Percentiles rank a stretch among this genome's conserved stretches.
Evolutionary conservation across 257 asterid species (phyloP).

Genomic region (Forsythia suspensa): DNA sequence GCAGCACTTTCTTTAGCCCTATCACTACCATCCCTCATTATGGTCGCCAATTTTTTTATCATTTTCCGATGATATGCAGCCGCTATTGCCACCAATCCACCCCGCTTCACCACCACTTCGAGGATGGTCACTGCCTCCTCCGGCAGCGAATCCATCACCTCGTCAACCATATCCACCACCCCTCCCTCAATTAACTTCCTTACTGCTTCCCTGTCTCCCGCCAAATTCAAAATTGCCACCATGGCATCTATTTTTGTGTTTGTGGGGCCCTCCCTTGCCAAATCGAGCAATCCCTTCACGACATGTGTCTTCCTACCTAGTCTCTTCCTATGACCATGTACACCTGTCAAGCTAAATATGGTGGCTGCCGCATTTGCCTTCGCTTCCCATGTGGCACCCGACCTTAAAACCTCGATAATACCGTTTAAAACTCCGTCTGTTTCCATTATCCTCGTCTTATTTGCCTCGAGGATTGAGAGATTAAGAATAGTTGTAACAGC

Average conservation of each 20-base stretch:
- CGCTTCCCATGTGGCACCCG: slow-evolving; percentile 91
- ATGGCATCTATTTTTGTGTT: slow-evolving; percentile 69
- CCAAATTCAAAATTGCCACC: slow-evolving; percentile 76
- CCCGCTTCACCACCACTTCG: slow-evolving; percentile 77
- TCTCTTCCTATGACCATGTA: slow-evolving; percentile 56
- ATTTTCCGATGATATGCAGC: slow-evolving; percentile 47
- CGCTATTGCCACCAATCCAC: slow-evolving; percentile 63
- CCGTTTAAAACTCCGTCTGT: slow-evolving; percentile 74
- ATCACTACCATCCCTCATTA: slow-evolving; percentile 70
- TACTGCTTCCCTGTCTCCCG: slow-evolving; percentile 71
- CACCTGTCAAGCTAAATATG: slow-evolving; percentile 64
- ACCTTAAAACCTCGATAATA: slow-evolving; percentile 66
- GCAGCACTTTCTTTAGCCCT: slow-evolving; percentile 72
- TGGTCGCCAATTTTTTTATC: slow-evolving; percentile 40
- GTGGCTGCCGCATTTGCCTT: slow-evolving; percentile 95
- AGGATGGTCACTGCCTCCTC: slow-evolving; percentile 79
- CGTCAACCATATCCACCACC: slow-evolving; percentile 63
- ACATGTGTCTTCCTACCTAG: slow-evolving; percentile 63
- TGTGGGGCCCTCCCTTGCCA: slow-evolving; percentile 63
- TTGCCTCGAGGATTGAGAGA: slow-evolving; percentile 76
- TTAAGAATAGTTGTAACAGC: slow-evolving; percentile 84
- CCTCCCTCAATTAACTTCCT: slow-evolving; percentile 71
- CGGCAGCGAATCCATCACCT: slow-evolving; percentile 50
- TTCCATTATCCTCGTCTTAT: slow-evolving; percentile 71
- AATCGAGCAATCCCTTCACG: slow-evolving; percentile 58